Evolutionary conservation across 306 rosid species (phyloP).

Genomic region (Potentilla sterilis): DNA sequence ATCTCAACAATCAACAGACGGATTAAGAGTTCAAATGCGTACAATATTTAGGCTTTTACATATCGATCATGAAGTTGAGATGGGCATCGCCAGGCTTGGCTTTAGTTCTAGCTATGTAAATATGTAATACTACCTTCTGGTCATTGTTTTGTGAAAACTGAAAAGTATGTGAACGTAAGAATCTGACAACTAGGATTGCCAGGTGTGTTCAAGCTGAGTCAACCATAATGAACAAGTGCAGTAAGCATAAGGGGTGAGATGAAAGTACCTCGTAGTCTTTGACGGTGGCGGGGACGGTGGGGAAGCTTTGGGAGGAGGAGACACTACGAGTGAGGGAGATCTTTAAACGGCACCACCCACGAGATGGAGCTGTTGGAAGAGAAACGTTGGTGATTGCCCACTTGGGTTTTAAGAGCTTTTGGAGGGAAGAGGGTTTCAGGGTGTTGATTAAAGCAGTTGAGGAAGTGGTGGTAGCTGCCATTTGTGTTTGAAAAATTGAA

Average conservation of each 20-base stretch:
- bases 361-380: slow-evolving; percentile 22
- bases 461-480: neutral
- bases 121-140: no score
- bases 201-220: neutral
- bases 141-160: no score
- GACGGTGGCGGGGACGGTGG: slow-evolving; percentile 50
- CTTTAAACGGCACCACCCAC: neutral
- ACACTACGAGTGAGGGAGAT: slow-evolving; percentile 20
- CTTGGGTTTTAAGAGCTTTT: slow-evolving; percentile 27
- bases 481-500: slow-evolving; percentile 5
- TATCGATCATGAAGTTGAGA: neutral
- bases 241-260: neutral
- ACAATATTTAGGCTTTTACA: neutral
- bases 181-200: neutral
- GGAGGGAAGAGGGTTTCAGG: slow-evolving; percentile 27
- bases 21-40: neutral
- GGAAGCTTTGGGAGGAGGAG: slow-evolving; percentile 51
- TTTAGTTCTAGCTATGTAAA: no score
- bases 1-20: neutral
- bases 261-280: slow-evolving; percentile 60
- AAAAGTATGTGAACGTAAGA: neutral
- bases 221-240: neutral
- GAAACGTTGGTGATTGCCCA: slow-evolving; percentile 9
- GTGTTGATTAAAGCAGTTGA: slow-evolving; percentile 4
- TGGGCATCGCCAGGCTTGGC: no score